Conservation (phyloP, 352 stramenopile genomes). For the Phytophthora pseudosyringae region DNA sequence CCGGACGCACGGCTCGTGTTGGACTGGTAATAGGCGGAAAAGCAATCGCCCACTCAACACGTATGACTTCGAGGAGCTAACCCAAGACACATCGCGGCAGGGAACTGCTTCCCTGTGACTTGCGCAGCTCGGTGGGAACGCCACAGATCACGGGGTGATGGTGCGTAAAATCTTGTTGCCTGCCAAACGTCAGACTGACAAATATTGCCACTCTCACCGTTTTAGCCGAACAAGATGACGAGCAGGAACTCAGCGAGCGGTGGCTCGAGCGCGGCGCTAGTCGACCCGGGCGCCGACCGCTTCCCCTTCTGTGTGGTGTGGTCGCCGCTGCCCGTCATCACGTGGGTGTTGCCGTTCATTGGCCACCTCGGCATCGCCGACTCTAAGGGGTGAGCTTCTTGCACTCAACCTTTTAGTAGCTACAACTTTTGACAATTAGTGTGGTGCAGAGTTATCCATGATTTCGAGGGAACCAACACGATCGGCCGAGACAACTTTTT, state of each 20-base stretch:
- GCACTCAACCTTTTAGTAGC: too few species aligned
- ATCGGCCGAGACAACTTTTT: constrained; percentile 88
- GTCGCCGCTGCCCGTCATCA: constrained; percentile 87
- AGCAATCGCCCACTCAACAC: constrained; percentile 5
- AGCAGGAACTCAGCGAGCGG: background rate
- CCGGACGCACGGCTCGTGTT: constrained; percentile 25
- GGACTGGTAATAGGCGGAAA: constrained; percentile 25
- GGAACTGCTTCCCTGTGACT: background rate
- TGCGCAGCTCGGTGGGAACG: background rate
- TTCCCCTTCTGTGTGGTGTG: constrained; percentile 93
- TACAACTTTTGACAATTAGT: constrained; percentile 6
- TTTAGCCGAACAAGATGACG: background rate
- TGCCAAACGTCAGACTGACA: background rate
- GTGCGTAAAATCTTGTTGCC: background rate
- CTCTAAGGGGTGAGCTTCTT: constrained; percentile 54
- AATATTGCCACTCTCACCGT: background rate
- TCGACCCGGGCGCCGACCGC: constrained; percentile 43
- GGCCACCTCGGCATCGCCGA: constrained; percentile 94
- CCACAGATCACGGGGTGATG: background rate
- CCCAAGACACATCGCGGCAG: too few species aligned
- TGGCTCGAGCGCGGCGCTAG: background rate
- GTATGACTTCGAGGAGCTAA: constrained; percentile 10
- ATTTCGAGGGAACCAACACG: constrained; percentile 95
- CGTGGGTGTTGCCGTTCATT: constrained; percentile 94
- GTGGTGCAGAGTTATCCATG: constrained; percentile 82